Percentiles rank a stretch among this genome's conserved stretches.
phyloP scores from a whole-genome alignment of 2,329 filamentous ascomycete genomes.

The Fusarium pilosicola region DNA sequence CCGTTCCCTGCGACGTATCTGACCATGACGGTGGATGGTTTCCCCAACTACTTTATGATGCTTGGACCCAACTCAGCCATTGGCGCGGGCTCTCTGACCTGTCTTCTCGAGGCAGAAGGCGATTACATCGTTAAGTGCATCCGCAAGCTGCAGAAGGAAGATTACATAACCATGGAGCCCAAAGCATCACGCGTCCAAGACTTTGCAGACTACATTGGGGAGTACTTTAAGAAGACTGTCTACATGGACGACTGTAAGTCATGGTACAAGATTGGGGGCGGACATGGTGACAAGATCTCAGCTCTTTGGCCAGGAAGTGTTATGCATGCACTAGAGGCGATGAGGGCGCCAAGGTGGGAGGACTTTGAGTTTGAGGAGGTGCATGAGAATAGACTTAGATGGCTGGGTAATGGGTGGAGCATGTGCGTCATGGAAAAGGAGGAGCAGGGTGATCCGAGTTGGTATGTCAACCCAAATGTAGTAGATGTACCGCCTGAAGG shows the following conservation, averaged over 20 bases:
- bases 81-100: background rate
- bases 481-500: background rate
- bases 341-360: background rate
- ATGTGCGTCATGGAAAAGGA: background rate
- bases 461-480: background rate
- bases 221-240: background rate
- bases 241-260: background rate
- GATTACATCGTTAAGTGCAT: slow-evolving; percentile 1
- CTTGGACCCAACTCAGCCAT: background rate
- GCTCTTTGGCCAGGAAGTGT: background rate
- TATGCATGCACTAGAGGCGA: background rate
- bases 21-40: background rate
- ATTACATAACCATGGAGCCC: background rate
- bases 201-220: background rate
- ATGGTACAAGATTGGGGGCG: background rate
- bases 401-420: background rate
- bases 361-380: slow-evolving; percentile 2
- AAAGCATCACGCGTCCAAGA: background rate
- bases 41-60: background rate
- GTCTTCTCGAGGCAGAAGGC: background rate
- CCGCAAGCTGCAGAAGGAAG: slow-evolving; percentile 1
- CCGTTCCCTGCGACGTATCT: background rate
- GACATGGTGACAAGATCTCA: background rate
- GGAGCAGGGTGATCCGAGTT: slow-evolving; percentile 1
- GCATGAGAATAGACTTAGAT: background rate